Evolutionary conservation across 495 filamentous ascomycete species (phyloP).

Genomic region (Penicillium verhagenii): DNA sequence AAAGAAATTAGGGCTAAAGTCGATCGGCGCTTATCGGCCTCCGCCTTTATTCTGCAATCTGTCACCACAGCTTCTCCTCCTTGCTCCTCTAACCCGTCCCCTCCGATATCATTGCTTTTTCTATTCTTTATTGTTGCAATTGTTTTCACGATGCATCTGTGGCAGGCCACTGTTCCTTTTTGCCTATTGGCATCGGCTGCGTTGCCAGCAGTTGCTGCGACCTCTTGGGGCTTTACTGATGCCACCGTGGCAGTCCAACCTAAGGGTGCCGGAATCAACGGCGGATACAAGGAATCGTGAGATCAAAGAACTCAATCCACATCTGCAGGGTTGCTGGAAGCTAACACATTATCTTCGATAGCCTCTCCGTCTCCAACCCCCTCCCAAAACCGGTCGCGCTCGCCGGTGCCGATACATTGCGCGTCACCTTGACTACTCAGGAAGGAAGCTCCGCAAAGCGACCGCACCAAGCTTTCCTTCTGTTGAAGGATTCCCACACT

Average conservation of each 20-base stretch:
- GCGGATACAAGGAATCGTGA: conserved; percentile 72
- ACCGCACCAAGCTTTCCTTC: conserved; percentile 90
- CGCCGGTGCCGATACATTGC: conserved; percentile 69
- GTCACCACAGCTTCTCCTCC: conserved; percentile 13
- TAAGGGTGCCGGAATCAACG: conserved; percentile 65
- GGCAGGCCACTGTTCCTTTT: conserved; percentile 39
- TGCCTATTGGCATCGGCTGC: conserved; percentile 41
- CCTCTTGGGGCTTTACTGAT: conserved; percentile 84
- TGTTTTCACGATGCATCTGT: conserved; percentile 41
- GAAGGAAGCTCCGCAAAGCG: conserved; percentile 75
- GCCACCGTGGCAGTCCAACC: conserved; percentile 73
- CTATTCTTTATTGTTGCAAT: conserved; percentile 6
- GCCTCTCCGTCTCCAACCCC: conserved; percentile 61
- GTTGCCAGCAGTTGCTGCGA: conserved; percentile 54
- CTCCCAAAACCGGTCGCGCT: conserved; percentile 65
- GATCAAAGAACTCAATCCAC: not conserved
- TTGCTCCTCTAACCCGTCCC: conserved; percentile 9
- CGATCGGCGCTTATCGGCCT: conserved; percentile 33
- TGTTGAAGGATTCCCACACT: conserved; percentile 68
- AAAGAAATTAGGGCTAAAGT: conserved; percentile 37
- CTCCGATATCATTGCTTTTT: conserved; percentile 4
- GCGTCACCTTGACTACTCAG: conserved; percentile 75
- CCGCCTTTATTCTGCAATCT: conserved; percentile 34
- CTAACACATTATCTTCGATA: conserved; percentile 33
- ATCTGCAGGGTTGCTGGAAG: not conserved